phyloP scores from a whole-genome alignment of 495 filamentous ascomycete genomes.

The Bombardia bombarda region DNA sequence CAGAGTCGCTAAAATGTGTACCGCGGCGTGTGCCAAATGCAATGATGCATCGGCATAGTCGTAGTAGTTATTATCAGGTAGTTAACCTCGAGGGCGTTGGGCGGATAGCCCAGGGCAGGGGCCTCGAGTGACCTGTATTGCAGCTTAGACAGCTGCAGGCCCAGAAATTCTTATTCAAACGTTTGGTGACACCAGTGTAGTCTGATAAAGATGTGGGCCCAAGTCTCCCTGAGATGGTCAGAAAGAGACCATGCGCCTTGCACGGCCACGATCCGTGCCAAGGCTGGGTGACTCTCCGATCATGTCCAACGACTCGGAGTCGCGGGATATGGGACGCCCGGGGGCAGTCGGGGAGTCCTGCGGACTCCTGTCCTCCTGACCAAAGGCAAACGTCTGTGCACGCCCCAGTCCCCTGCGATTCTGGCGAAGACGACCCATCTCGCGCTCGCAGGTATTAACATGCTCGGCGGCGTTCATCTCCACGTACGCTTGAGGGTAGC shows the following conservation, averaged over 20 bases:
- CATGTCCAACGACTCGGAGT: conserved; percentile 41
- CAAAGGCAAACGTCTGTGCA: conserved; percentile 91
- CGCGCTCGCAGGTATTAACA: conserved; percentile 82
- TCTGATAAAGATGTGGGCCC: background rate
- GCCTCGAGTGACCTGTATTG: no score
- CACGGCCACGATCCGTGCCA: conserved; percentile 44
- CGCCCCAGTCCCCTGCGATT: conserved; percentile 76
- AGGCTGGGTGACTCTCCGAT: conserved; percentile 45
- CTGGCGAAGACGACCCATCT: conserved; percentile 73
- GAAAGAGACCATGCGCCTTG: conserved; percentile 68
- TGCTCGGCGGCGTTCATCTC: conserved; percentile 91
- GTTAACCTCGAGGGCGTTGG: no score
- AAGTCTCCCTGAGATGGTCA: conserved; percentile 23
- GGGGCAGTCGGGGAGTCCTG: conserved; percentile 76
- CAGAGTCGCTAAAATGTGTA: no score
- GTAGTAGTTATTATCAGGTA: no score
- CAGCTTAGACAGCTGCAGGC: no score
- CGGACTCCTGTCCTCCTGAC: conserved; percentile 52
- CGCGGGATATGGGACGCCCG: conserved; percentile 37
- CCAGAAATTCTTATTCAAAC: background rate
- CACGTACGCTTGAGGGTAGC: conserved; percentile 90
- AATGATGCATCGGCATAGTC: no score
- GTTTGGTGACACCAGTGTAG: no score
- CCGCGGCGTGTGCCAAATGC: no score
- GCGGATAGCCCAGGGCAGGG: no score